A percentile compares a stretch with the other conserved stretches of the same genome.
Evolutionary conservation across 2,329 filamentous ascomycete genomes (phyloP).

Genomic region (Myrmaecium sp.): DNA sequence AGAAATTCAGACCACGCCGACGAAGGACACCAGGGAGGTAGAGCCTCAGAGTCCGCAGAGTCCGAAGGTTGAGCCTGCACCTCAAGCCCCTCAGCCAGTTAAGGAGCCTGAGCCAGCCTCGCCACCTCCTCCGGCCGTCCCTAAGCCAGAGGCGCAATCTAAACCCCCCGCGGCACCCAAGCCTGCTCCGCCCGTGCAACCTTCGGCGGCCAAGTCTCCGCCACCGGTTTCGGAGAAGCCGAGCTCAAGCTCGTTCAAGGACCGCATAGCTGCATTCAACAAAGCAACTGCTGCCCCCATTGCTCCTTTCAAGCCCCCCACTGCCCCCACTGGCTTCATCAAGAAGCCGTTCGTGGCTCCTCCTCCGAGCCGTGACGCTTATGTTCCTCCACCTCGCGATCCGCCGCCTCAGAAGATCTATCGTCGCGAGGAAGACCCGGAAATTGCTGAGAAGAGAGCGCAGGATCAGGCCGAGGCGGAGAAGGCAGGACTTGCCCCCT

Average conservation of each 20-base stretch:
- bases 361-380: constrained; percentile 83
- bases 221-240: constrained; percentile 61
- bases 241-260: constrained; percentile 73
- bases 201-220: constrained; percentile 34
- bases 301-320: constrained; percentile 73
- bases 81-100: constrained; percentile 2
- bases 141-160: constrained; percentile 22
- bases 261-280: constrained; percentile 95
- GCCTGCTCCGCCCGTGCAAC: constrained; percentile 17
- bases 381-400: constrained; percentile 61
- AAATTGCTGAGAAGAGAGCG: constrained; percentile 42
- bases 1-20: constrained; percentile 1
- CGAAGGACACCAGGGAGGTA: constrained; percentile 2
- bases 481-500: constrained; percentile 42
- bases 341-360: constrained; percentile 96
- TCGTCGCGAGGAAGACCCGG: constrained; percentile 71
- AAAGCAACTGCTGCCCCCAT: constrained; percentile 70
- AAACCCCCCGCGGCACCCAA: constrained; percentile 16
- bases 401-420: constrained; percentile 59
- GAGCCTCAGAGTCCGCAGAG: not conserved
- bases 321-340: constrained; percentile 54
- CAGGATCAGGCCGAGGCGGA: constrained; percentile 52
- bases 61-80: constrained; percentile 1
- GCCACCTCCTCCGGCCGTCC: constrained; percentile 17
- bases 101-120: constrained; percentile 6